Evolutionary conservation across 192 early-diverging fungal genomes (phyloP), one percentile per base, ranked within the genome.

Genomic region (Gonapodya sp.): DNA sequence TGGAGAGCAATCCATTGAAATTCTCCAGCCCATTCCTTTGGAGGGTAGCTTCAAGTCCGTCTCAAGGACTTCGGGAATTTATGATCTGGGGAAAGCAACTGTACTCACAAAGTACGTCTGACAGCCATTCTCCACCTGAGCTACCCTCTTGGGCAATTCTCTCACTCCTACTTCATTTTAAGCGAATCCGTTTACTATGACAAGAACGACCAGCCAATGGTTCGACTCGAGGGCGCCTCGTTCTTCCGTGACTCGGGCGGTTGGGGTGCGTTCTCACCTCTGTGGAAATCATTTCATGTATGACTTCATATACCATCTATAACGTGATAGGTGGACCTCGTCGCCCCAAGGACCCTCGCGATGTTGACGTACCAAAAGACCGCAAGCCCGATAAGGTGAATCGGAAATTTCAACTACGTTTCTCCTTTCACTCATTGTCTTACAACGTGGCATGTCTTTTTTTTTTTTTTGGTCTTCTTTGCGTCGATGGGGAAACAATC

Each of bases 1-100:
- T 79, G 93, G 93, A 64, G 93, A 94, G 80, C 93, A 94, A 79
- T 84, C 82, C 72, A 83, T 91, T 35, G 92, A 94, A 81, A 73
- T 92, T 14, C 46, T 92, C 36, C 83, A 84, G 31, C 88, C 88
- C 16, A 80, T 94, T 30, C 93, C 93, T 2, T 36, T 80, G 1
- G 86, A 88, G 0, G 93, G 93, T 30, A 83, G 84, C 18, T 93
- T 92, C 82, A 85, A 87, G n/a, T 74, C 91, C 0, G 81, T 86
- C 14, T 87, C 85, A 14, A 91, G 82, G 0, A 80, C 92, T 30
- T 81, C 83, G 2, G 93, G 93, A 31, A 90, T 94, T 0, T 94
- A 92, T 82, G 93, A 94, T 83, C 91, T 92, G 77, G 93, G 92
- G 18, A 82, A 36, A 32, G 73, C 18, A 2, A 31, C 18, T 31